Percentiles rank a stretch among this genome's conserved stretches.
Evolutionary conservation across 805 yeast species (phyloP).

Genomic region (Suhomyces vadensis): DNA sequence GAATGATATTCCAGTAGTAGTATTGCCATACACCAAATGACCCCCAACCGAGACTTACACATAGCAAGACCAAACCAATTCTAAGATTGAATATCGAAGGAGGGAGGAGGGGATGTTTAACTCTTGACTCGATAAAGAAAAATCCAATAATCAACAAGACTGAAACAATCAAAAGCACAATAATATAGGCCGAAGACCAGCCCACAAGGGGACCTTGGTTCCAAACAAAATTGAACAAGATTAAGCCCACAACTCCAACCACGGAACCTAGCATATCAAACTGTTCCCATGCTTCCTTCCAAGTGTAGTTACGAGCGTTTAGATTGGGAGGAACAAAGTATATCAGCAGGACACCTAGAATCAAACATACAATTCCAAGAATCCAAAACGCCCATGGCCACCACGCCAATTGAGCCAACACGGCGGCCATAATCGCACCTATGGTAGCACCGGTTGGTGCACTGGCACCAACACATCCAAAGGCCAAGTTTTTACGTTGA

Average conservation of each 20-base stretch:
- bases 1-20: slow-evolving; percentile 54
- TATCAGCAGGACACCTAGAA: slow-evolving; percentile 31
- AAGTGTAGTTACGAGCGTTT: slow-evolving; percentile 11
- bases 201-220: slow-evolving; percentile 76
- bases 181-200: slow-evolving; percentile 61
- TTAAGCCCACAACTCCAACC: slow-evolving; percentile 59
- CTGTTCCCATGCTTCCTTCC: slow-evolving; percentile 13
- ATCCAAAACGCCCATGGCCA: slow-evolving; percentile 67
- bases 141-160: slow-evolving; percentile 43
- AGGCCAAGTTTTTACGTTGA: slow-evolving; percentile 51
- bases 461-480: slow-evolving; percentile 56
- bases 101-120: slow-evolving; percentile 59
- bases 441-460: slow-evolving; percentile 64
- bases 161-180: slow-evolving; percentile 56
- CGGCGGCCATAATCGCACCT: slow-evolving; percentile 54
- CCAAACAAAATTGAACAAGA: slow-evolving; percentile 67
- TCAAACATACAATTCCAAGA: slow-evolving; percentile 40
- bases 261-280: slow-evolving; percentile 45
- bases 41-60: slow-evolving; percentile 71
- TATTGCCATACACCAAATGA: slow-evolving; percentile 75
- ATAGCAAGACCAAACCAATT: slow-evolving; percentile 48
- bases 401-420: slow-evolving; percentile 46
- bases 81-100: slow-evolving; percentile 44
- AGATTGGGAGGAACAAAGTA: slow-evolving; percentile 28
- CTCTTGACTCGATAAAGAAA: slow-evolving; percentile 47